Percentiles rank a stretch among this genome's conserved stretches.
Evolutionary conservation across 83 land plant genomes (phyloP).

Genomic region (Larix sibirica): DNA sequence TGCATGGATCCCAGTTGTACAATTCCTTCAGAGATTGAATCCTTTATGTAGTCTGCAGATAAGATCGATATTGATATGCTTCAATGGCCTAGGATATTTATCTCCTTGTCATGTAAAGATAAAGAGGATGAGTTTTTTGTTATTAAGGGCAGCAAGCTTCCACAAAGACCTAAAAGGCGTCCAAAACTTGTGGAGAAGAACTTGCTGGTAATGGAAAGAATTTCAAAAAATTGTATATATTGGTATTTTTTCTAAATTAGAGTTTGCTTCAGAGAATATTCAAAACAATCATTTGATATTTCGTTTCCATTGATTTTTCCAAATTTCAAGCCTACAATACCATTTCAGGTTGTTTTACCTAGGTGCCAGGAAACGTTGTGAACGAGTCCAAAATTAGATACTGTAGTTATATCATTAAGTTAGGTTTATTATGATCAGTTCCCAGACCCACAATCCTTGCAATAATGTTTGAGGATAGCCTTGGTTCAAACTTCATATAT

Average conservation of each 20-base stretch:
- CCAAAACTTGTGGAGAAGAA: conserved; percentile 42
- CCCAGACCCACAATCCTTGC: not conserved
- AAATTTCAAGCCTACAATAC: not conserved
- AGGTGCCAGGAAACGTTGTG: not conserved
- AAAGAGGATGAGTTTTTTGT: conserved; percentile 56
- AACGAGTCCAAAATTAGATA: not conserved
- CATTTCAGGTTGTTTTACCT: not conserved
- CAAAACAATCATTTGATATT: not conserved
- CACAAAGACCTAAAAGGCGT: conserved; percentile 48
- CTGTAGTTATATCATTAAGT: not conserved
- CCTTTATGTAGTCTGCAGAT: not conserved
- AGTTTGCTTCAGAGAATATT: not conserved
- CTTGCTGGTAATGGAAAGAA: conserved; percentile 22
- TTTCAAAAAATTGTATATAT: too few relatives aligned
- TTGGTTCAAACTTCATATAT: not conserved
- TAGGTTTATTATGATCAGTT: not conserved
- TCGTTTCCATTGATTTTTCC: not conserved
- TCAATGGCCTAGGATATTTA: conserved; percentile 48
- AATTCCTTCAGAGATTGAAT: conserved; percentile 1
- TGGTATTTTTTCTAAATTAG: not conserved
- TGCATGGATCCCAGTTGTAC: not conserved
- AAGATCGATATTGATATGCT: conserved; percentile 18
- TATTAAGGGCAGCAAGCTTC: conserved; percentile 56
- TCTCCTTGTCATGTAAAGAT: conserved; percentile 48
- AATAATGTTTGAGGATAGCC: not conserved